Evolutionary conservation across 768 basidiomycete genomes (phyloP), one percentile per base, ranked within the genome.

Genomic region (Daedalea quercina): DNA sequence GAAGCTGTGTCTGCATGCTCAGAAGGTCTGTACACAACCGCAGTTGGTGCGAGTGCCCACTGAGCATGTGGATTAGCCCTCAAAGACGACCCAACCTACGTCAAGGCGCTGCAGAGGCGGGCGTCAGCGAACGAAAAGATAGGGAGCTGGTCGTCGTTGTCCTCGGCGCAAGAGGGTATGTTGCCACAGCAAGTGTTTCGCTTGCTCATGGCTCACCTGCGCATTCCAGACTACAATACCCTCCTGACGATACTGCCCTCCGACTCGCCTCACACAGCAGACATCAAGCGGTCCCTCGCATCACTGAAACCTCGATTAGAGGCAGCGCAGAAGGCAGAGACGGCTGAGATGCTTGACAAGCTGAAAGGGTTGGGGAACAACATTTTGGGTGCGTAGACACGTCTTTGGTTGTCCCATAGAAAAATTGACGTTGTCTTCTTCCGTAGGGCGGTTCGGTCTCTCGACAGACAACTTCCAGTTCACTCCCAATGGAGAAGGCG

Each of bases 401-500:
- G 22, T 35, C 11, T 11, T 42, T 26, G 22, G 11, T 22, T 44
- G 6, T 4, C 24, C 9, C 23, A 45, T 12, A 43, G n/a, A 41
- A 28, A 20, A 33, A 12, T 40, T 12, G 7, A 37, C 44, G 9
- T 43, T 24, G 22, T 49, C 50, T 28, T 47, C 13, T 45, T n/a
- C 17, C 11, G 15, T 58, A 94, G 91, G 92, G 2, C 90, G 88
- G 55, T 98, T 98, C 64, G 95, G 96, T 17, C 67, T 98, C 57
- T 93, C 87, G 13, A 97, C 94, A 0, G 85, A 98, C 65, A 98
- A 95, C 71, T 98, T 98, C 78, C 88, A 98, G 70, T 91, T 99
- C 62, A 84, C 85, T 54, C 91, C 91, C 17, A 94, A 95, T 57
- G 90, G 86, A 6, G 85, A 93, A 56, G 95, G 95, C n/a, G 93